Percentiles rank a stretch among this genome's conserved stretches.
These are phyloP conservation scores for Tylopilus orsonianus DNA, from an alignment of 1,284 basidiomycete genomes.

Conservation along the genomic window DNA sequence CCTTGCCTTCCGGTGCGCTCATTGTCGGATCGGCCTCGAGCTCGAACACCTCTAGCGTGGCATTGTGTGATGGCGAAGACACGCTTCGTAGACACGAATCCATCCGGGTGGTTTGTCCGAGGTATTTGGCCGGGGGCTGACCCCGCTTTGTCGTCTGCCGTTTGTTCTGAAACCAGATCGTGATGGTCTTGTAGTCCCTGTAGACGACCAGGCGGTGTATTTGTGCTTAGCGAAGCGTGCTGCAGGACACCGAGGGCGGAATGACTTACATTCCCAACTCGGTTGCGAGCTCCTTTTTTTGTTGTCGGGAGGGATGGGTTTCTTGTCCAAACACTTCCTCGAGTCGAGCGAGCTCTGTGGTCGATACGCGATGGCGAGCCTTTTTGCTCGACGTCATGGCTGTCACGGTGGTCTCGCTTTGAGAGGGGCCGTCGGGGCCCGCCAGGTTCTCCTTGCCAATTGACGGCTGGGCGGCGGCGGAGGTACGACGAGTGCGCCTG, in stretches of 20 bases:
- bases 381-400: conserved; percentile 26
- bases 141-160: conserved; percentile 45
- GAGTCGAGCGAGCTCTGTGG: conserved; percentile 39
- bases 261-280: conserved; percentile 41
- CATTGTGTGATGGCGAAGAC: conserved; percentile 32
- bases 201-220: no score
- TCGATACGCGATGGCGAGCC: conserved; percentile 40
- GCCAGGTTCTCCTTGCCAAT: conserved; percentile 20
- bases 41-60: conserved; percentile 19
- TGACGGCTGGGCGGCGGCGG: conserved; percentile 1
- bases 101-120: conserved; percentile 2
- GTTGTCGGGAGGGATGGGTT: conserved; percentile 41
- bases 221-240: no score
- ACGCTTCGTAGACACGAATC: conserved; percentile 29
- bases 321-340: conserved; percentile 39
- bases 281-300: conserved; percentile 39
- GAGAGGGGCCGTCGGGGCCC: neutral
- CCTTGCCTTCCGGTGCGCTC: neutral
- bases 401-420: neutral
- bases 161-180: conserved; percentile 54
- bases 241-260: neutral
- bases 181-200: conserved; percentile 46
- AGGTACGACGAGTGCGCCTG: conserved; percentile 26
- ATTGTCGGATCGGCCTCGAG: neutral
- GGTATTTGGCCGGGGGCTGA: conserved; percentile 4